Conservation (phyloP, 495 filamentous ascomycete species). For the Apiosordaria backusii region DNA sequence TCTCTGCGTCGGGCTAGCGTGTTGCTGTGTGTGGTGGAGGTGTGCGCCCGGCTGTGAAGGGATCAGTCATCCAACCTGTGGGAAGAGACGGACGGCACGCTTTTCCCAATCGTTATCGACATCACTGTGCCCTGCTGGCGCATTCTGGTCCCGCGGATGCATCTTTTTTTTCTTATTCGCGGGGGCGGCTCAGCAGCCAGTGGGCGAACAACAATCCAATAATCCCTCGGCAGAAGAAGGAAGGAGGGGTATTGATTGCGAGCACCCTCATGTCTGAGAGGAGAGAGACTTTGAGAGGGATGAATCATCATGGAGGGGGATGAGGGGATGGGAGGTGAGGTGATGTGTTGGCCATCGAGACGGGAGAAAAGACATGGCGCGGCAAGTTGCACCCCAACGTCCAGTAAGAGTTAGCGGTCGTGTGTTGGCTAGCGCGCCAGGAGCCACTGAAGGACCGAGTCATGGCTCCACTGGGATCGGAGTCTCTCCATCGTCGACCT, state of each 20-base stretch:
- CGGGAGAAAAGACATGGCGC: neutral
- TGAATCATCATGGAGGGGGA: neutral
- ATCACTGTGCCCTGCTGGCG: constrained; percentile 3
- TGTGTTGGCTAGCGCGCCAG: constrained; percentile 9
- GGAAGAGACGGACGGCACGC: neutral
- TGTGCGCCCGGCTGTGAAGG: constrained; percentile 6
- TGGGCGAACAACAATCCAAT: neutral
- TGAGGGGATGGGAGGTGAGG: neutral
- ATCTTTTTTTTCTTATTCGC: constrained; percentile 1
- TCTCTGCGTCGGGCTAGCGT: neutral
- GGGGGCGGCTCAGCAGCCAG: constrained; percentile 5
- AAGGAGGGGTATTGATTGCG: neutral
- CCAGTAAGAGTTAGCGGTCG: neutral
- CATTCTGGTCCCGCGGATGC: constrained; percentile 1
- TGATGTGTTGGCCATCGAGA: neutral
- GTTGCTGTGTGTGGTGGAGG: no score
- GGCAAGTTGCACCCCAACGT: neutral
- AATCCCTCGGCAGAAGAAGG: neutral
- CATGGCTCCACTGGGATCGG: neutral
- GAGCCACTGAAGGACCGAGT: neutral
- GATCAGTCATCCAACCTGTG: neutral
- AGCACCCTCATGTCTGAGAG: neutral
- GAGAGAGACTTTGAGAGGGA: neutral
- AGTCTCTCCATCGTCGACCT: no score
- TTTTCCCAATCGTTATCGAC: constrained; percentile 4